Base-by-base conservation (phyloP, 208 protist genomes). In the Trypanosoma boissoni region DNA sequence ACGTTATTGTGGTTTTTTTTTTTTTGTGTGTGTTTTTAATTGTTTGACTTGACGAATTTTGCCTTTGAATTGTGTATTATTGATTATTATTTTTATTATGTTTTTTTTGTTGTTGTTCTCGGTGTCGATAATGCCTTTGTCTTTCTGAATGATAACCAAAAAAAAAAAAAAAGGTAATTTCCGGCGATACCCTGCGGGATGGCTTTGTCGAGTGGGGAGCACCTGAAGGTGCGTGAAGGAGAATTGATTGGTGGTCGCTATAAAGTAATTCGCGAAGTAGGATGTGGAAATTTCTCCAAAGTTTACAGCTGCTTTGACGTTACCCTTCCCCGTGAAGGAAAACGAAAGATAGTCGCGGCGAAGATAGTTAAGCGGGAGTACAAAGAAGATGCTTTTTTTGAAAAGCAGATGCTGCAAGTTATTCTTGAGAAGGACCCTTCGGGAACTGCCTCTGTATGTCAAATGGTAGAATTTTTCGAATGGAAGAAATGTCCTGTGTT, bases 331-430 rank as follows among this genome's bases (percentile, higher is more conserved):
- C 36, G 50, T 29, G 59, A 75, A 23, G 24, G 26, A 7, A 70
- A 55, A 27, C 39, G 48, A 1, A 56, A 56, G 26, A 42, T 64
- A 16, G 62, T 95, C 6, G 88, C 88, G 1, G 73, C 93, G 53
- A 95, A 95, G 58, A 76, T 92, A 32, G 62, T 95, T 26, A 91
- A 89, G 59, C 71, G 68, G 57, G 84, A 95, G 61, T 92, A 93
- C 62, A 79, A 60, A 36, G 71, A 64, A 32, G 83, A 92, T 53
- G 86, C 89, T 2, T 73, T 71, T 45, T 92, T 86, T 71, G 86
- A 95, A 67, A 64, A 76, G 41, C 49, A 79, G 28, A 95, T 95
- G 79, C 67, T 95, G 23, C 58, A 80, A 26, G 58, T 79, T 2
- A 57, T 95, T 9, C 48, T 60, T 23, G 61, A 74, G 3, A 80